Evolutionary conservation across 768 basidiomycete genomes (phyloP), one percentile per base, ranked within the genome.

Genomic region (Filobasidium wieringae): DNA sequence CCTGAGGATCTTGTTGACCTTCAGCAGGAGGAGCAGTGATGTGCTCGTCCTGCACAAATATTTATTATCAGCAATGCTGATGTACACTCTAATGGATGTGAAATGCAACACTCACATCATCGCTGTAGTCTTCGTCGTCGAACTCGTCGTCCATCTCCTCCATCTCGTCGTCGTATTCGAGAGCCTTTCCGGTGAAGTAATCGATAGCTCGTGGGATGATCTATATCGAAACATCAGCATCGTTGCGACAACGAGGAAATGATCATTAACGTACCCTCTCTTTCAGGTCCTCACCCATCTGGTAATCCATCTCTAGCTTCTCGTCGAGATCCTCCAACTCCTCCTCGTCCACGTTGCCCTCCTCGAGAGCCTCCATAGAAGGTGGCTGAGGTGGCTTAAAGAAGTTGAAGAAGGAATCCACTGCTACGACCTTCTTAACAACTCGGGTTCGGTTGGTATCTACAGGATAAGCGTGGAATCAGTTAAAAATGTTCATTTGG

Each of bases 401-500:
- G 78, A 97, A 99, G 80, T 90, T 89, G 85, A 99, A 99, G 81
- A 99, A 97, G 14, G 93, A 96, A 32, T 92, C 88, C 6, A 87
- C 84, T 8, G 89, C 87, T 64, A 82, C 84, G 6, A 87, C 85
- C 78, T 96, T 96, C 75, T 75, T 75, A 68, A 79, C 74, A 52
- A 76, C 72, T 41, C 78, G 75, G 43, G 77, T 78, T 61, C 76
- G 76, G 70, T 76, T 76, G 56, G 77, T 78, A 64, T 76, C 77
- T 78, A 55, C 0, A 19, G 47, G 11, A n/a, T n/a, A n/a, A n/a
- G n/a, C n/a, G n/a, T n/a, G 36, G 36, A 19, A 19, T 11, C 22
- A 15, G 41, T 49, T 22, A 51, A 50, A 30, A 29, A 4, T 22
- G n/a, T n/a, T n/a, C n/a, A n/a, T n/a, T 7, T 4, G 12, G 29